Evolutionary conservation across 441 rosid species (phyloP), one percentile per base, ranked within the genome.

Genomic region (Raphanus hybrid): DNA sequence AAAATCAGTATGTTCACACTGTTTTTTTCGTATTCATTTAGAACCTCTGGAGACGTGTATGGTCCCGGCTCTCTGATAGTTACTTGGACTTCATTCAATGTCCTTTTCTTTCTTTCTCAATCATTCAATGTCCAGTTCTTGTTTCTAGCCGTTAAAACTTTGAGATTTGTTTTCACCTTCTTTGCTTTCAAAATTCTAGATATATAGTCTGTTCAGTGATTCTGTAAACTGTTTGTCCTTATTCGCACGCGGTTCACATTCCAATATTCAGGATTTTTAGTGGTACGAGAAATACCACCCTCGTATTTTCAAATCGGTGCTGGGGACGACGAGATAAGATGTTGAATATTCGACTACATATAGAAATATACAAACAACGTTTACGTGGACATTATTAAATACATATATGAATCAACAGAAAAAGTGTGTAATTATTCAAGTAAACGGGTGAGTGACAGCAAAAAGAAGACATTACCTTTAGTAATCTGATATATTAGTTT

Each of bases 121-220:
- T 14, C 73, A 43, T 69, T 65, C 8, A 64, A 23, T 77, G 62
- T 78, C 73, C 9, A 59, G 72, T 35, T 67, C 77, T 59, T 60
- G 57, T 77, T 58, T 59, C 34, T 60, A 15, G 57, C 52, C 18
- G 45, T 34, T 58, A 8, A 41, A 58, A 10, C 26, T n/a, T 71
- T 29, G 8, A 59, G 63, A 26, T 60, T 15, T 61, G 80, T 77
- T 67, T 69, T 54, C 35, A n/a, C 16, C 9, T 45, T 3, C 12
- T 32, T 29, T 59, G 9, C 10, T 4, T 18, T 20, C 4, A 12
- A 58, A 10, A 58, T 11, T 26, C 32, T 59, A 59, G 64, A 27
- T 27, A 27, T 35, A 54, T 16, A 16, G 60, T 39, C 54, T 72
- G 77, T 15, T 54, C 59, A 50, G 2, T 15, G 7, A 54, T 54